Conservation (phyloP, 768 basidiomycete genomes). For the Lactifluus piperatus region DNA sequence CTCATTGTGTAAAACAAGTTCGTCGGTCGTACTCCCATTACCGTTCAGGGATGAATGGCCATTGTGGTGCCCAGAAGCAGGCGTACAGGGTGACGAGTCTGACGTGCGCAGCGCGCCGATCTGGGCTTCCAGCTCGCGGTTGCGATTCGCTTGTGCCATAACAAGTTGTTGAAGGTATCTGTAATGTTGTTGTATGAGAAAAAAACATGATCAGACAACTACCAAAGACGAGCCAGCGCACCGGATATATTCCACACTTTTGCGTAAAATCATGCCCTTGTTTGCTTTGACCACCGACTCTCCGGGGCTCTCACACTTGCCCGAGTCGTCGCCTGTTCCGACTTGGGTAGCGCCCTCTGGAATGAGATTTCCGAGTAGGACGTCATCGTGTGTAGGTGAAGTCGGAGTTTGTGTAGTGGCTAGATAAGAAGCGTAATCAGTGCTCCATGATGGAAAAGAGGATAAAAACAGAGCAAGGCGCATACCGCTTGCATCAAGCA, state of each 20-base stretch:
- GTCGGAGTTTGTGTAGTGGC: conserved; percentile 18
- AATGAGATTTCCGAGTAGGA: conserved; percentile 18
- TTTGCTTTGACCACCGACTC: conserved; percentile 70
- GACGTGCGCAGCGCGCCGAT: conserved; percentile 27
- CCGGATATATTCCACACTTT: conserved; percentile 45
- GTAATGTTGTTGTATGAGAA: not conserved
- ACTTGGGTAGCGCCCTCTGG: conserved; percentile 5
- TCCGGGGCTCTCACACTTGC: conserved; percentile 29
- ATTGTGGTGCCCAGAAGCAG: not conserved
- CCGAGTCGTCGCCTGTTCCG: conserved; percentile 20
- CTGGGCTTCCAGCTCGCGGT: conserved; percentile 70
- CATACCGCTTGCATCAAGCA: conserved; percentile 53
- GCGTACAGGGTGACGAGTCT: not conserved
- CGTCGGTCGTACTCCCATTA: not conserved
- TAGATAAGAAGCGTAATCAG: not conserved
- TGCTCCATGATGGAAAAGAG: not conserved
- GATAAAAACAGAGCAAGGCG: conserved; percentile 5
- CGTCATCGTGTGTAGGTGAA: conserved; percentile 20
- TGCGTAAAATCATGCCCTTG: conserved; percentile 88
- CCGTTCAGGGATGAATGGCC: conserved; percentile 6
- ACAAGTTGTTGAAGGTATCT: conserved; percentile 84
- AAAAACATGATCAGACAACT: not conserved
- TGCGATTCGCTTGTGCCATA: conserved; percentile 65
- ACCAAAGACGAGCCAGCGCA: conserved; percentile 12
- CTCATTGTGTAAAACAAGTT: conserved; percentile 14